Evolutionary conservation across 2,329 filamentous ascomycete genomes (phyloP), one percentile per base, ranked within the genome.

Genomic region (Verticillium dahliae): DNA sequence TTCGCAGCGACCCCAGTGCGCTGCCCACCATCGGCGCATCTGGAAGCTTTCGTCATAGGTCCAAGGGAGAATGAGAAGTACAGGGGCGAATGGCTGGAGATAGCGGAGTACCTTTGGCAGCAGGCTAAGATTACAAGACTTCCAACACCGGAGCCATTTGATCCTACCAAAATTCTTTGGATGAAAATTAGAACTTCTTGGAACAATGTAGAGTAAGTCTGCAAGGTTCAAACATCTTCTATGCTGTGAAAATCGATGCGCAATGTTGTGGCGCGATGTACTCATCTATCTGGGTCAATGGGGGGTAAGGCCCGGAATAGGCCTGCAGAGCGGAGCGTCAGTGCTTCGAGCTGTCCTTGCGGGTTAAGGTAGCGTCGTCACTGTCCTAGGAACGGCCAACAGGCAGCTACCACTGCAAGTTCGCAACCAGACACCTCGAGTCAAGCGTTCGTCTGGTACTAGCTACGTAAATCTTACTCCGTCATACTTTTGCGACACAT

Each of bases 351-450:
- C 60, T 39, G 39, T 45, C 39, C 33, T 22, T 34, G 54, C 35
- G 56, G 59, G 38, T 52, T 31, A 31, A 57, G 58, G 61, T 64
- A 35, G 61, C 54, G 55, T 61, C 61, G 63, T 63, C 59, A 63
- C 61, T 60, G 61, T 57, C 57, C 41, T 31, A 56, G 33, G 39
- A 61, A 59, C 50, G 39, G 35, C 59, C 59, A 59, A 59, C 63
- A 61, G 59, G 56, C 63, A 64, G 63, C 61, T 64, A 56, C 56
- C 18, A 58, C 35, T 50, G 35, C 41, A 18, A 37, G 35, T 63
- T 59, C 63, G 59, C 63, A 61, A 64, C 63, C 61, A 63, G 61
- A 64, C 63, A 41, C 61, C 56, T 63, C 59, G 7, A 52, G 18
- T 52, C 18, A 18, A 27, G 22, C 45, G 45, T 18, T 22, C 18